These are phyloP conservation scores for Kregervanrija fluxuum DNA, from an alignment of 805 yeast genomes.

Conservation along the genomic window DNA sequence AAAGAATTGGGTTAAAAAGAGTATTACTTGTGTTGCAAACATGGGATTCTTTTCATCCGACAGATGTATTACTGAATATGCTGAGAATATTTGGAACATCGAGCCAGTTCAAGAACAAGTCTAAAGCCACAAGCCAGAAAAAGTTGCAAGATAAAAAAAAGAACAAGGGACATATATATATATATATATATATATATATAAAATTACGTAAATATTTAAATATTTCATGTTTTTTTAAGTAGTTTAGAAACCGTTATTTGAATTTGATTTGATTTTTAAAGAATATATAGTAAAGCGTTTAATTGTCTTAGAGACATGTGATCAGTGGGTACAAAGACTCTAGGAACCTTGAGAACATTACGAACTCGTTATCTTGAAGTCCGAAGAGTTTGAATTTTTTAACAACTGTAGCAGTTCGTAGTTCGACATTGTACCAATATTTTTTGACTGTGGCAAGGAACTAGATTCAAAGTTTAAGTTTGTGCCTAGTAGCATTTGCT, in stretches of 20 bases:
- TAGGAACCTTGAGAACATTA: too few species aligned
- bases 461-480: background rate
- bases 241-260: background rate
- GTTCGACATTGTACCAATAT: conserved; percentile 13
- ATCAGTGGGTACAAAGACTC: too few species aligned
- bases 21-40: conserved; percentile 76
- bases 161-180: too few species aligned
- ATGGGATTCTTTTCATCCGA: conserved; percentile 92
- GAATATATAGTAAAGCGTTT: too few species aligned
- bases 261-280: too few species aligned
- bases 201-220: too few species aligned
- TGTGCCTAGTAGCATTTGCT: conserved; percentile 32
- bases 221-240: background rate
- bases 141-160: too few species aligned
- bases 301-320: too few species aligned
- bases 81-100: conserved; percentile 87
- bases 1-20: conserved; percentile 69
- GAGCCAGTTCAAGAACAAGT: conserved; percentile 46
- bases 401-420: conserved; percentile 18
- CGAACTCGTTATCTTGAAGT: conserved; percentile 18
- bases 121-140: background rate
- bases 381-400: conserved; percentile 16
- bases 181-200: too few species aligned
- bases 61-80: conserved; percentile 86
- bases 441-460: background rate